phyloP scores from a whole-genome alignment of 768 basidiomycete genomes.

The Boletus tylopilopsis region DNA sequence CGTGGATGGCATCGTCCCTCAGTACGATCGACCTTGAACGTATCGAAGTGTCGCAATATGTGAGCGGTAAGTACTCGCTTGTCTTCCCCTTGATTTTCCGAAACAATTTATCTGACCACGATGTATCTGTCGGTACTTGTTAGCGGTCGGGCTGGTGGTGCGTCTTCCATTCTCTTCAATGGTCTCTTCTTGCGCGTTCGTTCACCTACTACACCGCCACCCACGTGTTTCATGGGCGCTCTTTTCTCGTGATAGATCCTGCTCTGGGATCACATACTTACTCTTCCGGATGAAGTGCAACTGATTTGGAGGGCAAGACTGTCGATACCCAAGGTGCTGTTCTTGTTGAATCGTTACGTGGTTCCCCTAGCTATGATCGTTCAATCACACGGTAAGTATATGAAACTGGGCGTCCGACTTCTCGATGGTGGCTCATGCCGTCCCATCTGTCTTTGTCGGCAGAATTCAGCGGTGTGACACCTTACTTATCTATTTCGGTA shows the following conservation, averaged over 20 bases:
- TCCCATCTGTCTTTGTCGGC: background rate
- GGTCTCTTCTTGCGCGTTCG: background rate
- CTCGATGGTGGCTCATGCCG: background rate
- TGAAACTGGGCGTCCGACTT: background rate
- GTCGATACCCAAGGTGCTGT: slow-evolving; percentile 30
- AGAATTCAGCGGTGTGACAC: slow-evolving; percentile 23
- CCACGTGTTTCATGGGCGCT: background rate
- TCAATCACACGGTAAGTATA: slow-evolving; percentile 30
- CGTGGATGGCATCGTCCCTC: slow-evolving; percentile 6
- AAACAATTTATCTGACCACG: slow-evolving; percentile 2
- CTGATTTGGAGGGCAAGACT: slow-evolving; percentile 30
- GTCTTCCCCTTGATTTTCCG: background rate
- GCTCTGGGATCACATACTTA: slow-evolving; percentile 34
- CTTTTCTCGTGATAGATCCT: slow-evolving; percentile 21
- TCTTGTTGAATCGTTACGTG: slow-evolving; percentile 33
- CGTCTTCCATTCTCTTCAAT: background rate
- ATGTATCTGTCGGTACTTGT: background rate
- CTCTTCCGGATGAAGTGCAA: slow-evolving; percentile 31
- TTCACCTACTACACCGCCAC: background rate
- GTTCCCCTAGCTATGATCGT: slow-evolving; percentile 31
- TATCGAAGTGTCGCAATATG: slow-evolving; percentile 20
- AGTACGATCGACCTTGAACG: background rate
- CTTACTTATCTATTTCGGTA: slow-evolving; percentile 13
- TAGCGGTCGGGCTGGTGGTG: slow-evolving; percentile 27
- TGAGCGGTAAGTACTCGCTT: slow-evolving; percentile 20